These are phyloP conservation scores for Diaporthe aspalathi DNA, from an alignment of 2,329 filamentous ascomycete genomes.

Conservation along the genomic window DNA sequence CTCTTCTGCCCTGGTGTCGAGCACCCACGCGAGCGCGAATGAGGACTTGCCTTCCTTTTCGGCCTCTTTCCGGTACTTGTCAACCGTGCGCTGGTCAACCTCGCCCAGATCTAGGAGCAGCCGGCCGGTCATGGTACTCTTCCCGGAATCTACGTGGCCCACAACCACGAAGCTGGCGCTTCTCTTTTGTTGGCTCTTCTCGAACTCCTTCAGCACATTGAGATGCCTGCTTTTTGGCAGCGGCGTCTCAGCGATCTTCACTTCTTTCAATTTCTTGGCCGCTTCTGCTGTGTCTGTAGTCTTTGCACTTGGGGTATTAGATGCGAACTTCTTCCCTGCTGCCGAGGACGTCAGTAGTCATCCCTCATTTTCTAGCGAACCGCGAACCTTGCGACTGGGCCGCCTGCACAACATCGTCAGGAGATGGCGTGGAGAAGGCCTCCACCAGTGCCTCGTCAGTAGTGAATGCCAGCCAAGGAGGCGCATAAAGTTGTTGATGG, in stretches of 20 bases:
- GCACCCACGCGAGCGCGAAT: constrained; percentile 95
- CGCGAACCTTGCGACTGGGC: constrained; percentile 91
- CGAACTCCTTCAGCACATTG: constrained; percentile 84
- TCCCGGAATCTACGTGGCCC: constrained; percentile 97
- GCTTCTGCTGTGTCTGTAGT: constrained; percentile 52
- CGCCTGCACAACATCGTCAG: constrained; percentile 87
- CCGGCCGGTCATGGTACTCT: constrained; percentile 98
- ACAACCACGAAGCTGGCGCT: constrained; percentile 93
- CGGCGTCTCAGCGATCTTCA: constrained; percentile 62
- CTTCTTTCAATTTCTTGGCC: constrained; percentile 51
- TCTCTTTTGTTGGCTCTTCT: constrained; percentile 80
- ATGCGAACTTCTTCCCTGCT: constrained; percentile 63
- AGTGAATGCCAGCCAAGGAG: constrained; percentile 64
- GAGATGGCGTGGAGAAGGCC: constrained; percentile 86
- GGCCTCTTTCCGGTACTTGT: constrained; percentile 88
- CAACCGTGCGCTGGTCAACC: constrained; percentile 87
- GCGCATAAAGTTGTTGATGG: constrained; percentile 49
- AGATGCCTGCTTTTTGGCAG: constrained; percentile 80
- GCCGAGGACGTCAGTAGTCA: constrained; percentile 63
- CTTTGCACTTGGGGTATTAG: constrained; percentile 50
- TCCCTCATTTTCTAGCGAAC: constrained; percentile 61
- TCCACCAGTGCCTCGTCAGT: constrained; percentile 59
- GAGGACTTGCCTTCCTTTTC: constrained; percentile 93
- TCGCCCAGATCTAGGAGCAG: constrained; percentile 88
- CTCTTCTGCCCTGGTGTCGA: constrained; percentile 93